Conservation (phyloP, 257 asterid species). For the Echites panduratus region DNA sequence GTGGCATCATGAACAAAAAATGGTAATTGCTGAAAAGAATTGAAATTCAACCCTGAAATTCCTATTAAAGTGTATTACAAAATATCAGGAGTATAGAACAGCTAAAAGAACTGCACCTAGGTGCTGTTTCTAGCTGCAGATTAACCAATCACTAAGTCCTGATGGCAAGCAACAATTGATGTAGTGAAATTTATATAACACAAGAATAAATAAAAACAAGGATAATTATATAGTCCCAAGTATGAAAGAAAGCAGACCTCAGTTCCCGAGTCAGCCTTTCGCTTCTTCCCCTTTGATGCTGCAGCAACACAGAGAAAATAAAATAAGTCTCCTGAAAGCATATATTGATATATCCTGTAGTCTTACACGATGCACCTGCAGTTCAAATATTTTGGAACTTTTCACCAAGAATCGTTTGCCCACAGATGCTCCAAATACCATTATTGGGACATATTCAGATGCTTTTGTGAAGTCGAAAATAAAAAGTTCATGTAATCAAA, state of each 20-base stretch:
- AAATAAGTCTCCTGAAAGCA: conserved; percentile 1
- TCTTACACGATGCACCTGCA: not conserved
- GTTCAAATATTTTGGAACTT: not conserved
- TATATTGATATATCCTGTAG: not conserved
- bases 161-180: not conserved
- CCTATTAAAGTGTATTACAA: not conserved
- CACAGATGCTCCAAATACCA: not conserved
- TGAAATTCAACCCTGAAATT: not conserved
- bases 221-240: not conserved
- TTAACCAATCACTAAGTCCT: not conserved
- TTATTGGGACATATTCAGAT: not conserved
- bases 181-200: not conserved
- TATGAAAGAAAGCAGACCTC: conserved; percentile 14
- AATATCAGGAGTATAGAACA: not conserved
- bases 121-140: not conserved
- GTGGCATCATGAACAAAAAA: not conserved
- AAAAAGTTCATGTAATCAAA: not conserved
- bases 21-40: not conserved
- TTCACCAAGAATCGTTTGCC: not conserved
- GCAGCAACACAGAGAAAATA: not conserved
- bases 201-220: not conserved
- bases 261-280: conserved; percentile 15
- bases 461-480: not conserved
- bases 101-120: not conserved
- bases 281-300: conserved; percentile 19